Base-by-base conservation (phyloP, 2,329 filamentous ascomycete species). In the Clarireedia paspali region DNA sequence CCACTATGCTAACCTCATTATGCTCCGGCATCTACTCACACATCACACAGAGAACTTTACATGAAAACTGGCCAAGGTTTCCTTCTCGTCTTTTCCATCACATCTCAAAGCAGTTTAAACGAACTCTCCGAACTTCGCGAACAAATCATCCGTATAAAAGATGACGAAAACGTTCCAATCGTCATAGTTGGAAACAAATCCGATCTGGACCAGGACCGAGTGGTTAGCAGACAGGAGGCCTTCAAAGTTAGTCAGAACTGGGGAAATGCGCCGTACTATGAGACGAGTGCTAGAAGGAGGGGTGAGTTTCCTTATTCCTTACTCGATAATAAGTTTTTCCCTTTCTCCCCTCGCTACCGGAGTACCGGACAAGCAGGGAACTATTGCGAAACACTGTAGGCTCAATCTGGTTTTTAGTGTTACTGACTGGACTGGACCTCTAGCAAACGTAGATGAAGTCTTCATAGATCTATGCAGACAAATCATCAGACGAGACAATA, bases 1-100 rank as follows among this genome's bases (percentile, higher is more conserved):
- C 6, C 39, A 20, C 39, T 20, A 20, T 5, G 26, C 10, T 7
- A 47, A 15, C 17, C 14, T 47, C 15, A n/a, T 27, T 30, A 10
- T 6, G 2, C 1, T 6, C 24, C 9, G 7, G 24, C 10, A 23
- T 6, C 23, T 6, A 52, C 3, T 17, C 9, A 9, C 17, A n/a
- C 17, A 3, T n/a, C 14, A n/a, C 27, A 26, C 47, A 81, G 83
- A 71, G 84, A 87, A 69, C 73, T 87, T 56, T 87, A 89, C 70
- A 88, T 89, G 83, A 87, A 87, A 68, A 84, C 85, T 61, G 85
- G 84, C 60, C 84, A 88, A 74, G 85, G 85, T 12, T 89, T 89
- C 69, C 80, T 89, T 51, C 79, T 89, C 40, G 85, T 89, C 60
- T 89, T 88, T 72, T 85, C 82, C 64, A 88, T 89, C 64, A 88